Evolutionary conservation across 441 rosid genomes (phyloP).

Genomic region (Adansonia rubrostipa): DNA sequence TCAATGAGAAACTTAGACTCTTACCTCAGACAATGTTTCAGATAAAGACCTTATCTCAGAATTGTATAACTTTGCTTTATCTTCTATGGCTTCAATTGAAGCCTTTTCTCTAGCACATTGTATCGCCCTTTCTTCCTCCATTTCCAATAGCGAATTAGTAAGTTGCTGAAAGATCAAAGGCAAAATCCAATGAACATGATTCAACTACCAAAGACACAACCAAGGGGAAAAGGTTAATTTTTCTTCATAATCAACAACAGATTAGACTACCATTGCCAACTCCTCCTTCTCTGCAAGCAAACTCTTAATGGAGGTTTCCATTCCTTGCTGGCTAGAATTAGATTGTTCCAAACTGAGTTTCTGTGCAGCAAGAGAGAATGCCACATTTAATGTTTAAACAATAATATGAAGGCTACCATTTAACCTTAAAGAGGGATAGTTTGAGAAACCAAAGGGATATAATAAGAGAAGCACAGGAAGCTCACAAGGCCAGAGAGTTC

Average conservation of each 20-base stretch:
- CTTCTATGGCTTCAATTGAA: constrained; percentile 62
- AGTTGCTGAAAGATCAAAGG: constrained; percentile 69
- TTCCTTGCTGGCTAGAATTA: constrained; percentile 51
- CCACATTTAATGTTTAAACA: constrained; percentile 17
- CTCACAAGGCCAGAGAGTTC: constrained; percentile 65
- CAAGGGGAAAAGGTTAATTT: background rate
- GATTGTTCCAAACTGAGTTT: constrained; percentile 64
- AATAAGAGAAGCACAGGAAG: constrained; percentile 24
- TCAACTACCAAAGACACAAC: constrained; percentile 19
- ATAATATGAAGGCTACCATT: constrained; percentile 7
- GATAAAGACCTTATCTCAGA: constrained; percentile 53
- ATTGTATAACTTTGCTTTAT: constrained; percentile 49
- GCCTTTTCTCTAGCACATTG: constrained; percentile 80
- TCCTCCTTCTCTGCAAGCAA: constrained; percentile 87
- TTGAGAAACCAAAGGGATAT: constrained; percentile 23
- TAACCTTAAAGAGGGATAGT: background rate
- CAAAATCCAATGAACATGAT: constrained; percentile 10
- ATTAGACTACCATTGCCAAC: constrained; percentile 72
- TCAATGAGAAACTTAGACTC: constrained; percentile 24
- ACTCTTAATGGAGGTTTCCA: constrained; percentile 55
- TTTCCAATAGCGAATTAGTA: constrained; percentile 75
- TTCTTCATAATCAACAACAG: constrained; percentile 19
- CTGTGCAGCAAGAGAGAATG: constrained; percentile 43
- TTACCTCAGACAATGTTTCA: constrained; percentile 62
- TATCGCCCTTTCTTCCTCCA: constrained; percentile 92